Evolutionary conservation across 345 rosid species (phyloP), one percentile per base, ranked within the genome.

Genomic region (Pelargonium nanum): DNA sequence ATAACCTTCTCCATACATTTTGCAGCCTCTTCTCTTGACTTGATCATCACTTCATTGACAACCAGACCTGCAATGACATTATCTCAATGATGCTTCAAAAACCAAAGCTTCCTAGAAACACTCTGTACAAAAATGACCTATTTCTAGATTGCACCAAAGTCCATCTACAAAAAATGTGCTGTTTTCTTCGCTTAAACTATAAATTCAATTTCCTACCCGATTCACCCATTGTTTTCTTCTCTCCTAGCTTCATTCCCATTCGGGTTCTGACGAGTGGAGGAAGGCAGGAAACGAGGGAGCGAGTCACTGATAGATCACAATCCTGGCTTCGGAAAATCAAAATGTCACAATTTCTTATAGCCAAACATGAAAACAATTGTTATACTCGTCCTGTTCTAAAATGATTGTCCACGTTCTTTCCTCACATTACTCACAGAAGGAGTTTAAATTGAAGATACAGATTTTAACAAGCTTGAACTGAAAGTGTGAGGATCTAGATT

Each of bases 11-110:
- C 84, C 91, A 87, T 72, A 70, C 87, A 79, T 62, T 68, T 80
- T 19, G 75, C 84, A 55, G 75, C 84, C 69, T 74, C 89, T 80
- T 85, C 91, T 72, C 91, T 85, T 44, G 95, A 89, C 57, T 69
- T 26, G 59, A 83, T 58, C 58, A 59, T 28, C 16, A 83, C 74
- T 67, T 83, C 81, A 53, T 61, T 68, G n/a, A 63, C 44, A 20
- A 74, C 71, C 61, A 53, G 68, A 70, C 89, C 91, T 91, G 74
- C 52, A 70, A 56, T 57, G 28, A 30, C 53, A 1, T 53, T 19
- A 16, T 25, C 0, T 45, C 15, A 61, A 45, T 45, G 56, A 50
- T 50, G 55, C 64, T 61, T 61, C 64, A n/a, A 26, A 48, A 19
- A 24, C 53, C 15, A 30, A 6, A 24, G 0, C 1, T 28, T 58